phyloP scores from a whole-genome alignment of 768 basidiomycete species.

The Lactifluus volemus region DNA sequence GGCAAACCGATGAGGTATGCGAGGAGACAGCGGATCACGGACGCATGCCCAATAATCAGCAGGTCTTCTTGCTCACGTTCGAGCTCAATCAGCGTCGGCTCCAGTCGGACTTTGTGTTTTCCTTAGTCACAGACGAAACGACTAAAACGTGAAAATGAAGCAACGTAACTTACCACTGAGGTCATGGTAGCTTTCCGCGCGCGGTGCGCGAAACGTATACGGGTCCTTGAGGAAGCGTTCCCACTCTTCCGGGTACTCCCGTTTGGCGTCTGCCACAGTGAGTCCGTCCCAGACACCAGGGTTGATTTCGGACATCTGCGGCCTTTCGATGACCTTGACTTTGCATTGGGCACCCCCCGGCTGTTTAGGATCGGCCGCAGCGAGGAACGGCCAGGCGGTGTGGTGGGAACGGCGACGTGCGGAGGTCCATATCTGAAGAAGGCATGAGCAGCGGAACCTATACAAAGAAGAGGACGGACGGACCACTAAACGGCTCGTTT shows the following conservation, averaged over 20 bases:
- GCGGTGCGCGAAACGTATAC: constrained; percentile 83
- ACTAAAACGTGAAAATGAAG: neutral
- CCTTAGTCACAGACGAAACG: constrained; percentile 15
- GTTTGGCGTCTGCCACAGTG: constrained; percentile 80
- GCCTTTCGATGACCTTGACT: constrained; percentile 88
- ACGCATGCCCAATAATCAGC: constrained; percentile 93
- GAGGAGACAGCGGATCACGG: constrained; percentile 92
- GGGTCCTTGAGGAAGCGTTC: constrained; percentile 88
- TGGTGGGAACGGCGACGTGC: constrained; percentile 88
- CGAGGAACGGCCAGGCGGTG: constrained; percentile 90
- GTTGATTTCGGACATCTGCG: constrained; percentile 97
- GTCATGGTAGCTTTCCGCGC: constrained; percentile 98
- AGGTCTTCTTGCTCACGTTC: constrained; percentile 93
- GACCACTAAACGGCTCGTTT: constrained; percentile 59
- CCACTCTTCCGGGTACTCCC: constrained; percentile 92
- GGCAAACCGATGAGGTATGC: constrained; percentile 91
- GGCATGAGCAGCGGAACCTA: neutral
- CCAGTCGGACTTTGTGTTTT: constrained; percentile 67
- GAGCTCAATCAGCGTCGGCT: constrained; percentile 85
- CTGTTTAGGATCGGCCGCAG: constrained; percentile 21
- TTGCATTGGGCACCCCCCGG: constrained; percentile 28
- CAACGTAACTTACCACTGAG: constrained; percentile 53
- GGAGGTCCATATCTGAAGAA: constrained; percentile 87
- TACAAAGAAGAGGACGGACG: constrained; percentile 21
- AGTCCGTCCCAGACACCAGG: constrained; percentile 97